A percentile compares a stretch with the other conserved stretches of the same genome.
phyloP scores from a whole-genome alignment of 768 basidiomycete genomes.

The Exidia glandulosa region DNA sequence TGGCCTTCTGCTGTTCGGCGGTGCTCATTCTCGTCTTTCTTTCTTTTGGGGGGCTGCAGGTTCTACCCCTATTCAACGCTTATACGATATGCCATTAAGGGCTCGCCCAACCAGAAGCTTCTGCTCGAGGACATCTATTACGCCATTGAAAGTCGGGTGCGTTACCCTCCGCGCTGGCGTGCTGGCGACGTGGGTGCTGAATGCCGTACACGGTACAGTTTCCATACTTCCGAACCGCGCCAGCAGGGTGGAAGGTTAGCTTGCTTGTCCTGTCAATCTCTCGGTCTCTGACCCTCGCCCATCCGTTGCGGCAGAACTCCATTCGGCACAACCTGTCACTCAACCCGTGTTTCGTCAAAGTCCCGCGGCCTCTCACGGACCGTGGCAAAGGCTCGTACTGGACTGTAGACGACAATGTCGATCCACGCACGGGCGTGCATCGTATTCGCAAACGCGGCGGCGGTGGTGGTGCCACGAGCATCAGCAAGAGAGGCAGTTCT shows the following conservation, averaged over 20 bases:
- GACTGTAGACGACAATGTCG: slow-evolving; percentile 85
- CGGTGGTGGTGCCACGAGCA: slow-evolving; percentile 33
- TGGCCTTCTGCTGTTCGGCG: background rate
- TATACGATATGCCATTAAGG: slow-evolving; percentile 90
- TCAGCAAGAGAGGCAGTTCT: background rate
- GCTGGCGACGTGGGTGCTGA: background rate
- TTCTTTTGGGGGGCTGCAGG: too few species aligned
- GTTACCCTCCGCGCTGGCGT: slow-evolving; percentile 17
- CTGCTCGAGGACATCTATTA: slow-evolving; percentile 86
- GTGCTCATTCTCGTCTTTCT: background rate
- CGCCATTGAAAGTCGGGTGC: slow-evolving; percentile 77
- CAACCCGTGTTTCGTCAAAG: slow-evolving; percentile 86
- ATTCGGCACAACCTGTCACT: slow-evolving; percentile 84
- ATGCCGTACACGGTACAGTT: slow-evolving; percentile 37
- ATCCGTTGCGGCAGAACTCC: slow-evolving; percentile 51
- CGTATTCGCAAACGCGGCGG: slow-evolving; percentile 52
- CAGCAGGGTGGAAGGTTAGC: slow-evolving; percentile 85
- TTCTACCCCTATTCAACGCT: slow-evolving; percentile 88
- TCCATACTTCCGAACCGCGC: slow-evolving; percentile 78
- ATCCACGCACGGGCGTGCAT: slow-evolving; percentile 82
- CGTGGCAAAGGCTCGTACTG: slow-evolving; percentile 87
- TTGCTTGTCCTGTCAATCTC: background rate
- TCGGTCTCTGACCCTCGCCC: background rate
- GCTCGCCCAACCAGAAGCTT: slow-evolving; percentile 77
- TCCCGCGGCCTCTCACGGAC: slow-evolving; percentile 82